Evolutionary conservation across 331 rosid genomes (phyloP).

Genomic region (Quercus lobata): DNA sequence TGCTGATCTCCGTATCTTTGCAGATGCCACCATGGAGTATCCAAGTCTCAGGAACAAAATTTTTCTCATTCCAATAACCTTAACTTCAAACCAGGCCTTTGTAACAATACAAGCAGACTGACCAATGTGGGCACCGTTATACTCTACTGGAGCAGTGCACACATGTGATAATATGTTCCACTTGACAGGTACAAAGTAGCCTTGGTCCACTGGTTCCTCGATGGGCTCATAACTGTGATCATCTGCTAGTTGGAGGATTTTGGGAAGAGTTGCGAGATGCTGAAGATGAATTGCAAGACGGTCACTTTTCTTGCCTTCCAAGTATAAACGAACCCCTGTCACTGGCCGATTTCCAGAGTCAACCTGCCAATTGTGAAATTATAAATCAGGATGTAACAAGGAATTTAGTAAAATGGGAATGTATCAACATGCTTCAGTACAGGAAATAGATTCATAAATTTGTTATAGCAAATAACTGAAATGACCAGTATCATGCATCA

Average conservation of each 20-base stretch:
- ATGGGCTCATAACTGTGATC: constrained; percentile 45
- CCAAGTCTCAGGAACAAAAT: constrained; percentile 83
- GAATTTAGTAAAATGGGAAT: background rate
- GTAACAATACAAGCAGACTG: constrained; percentile 67
- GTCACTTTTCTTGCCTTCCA: constrained; percentile 78
- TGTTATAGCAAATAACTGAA: background rate
- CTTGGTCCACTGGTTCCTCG: constrained; percentile 43
- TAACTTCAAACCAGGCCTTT: constrained; percentile 84
- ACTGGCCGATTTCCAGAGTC: constrained; percentile 72
- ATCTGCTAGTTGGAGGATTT: constrained; percentile 51
- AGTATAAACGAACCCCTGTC: constrained; percentile 71
- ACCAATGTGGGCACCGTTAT: constrained; percentile 46
- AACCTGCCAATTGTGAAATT: constrained; percentile 47
- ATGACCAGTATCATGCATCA: background rate
- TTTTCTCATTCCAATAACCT: constrained; percentile 55
- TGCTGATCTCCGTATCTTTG: constrained; percentile 66
- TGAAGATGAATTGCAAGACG: constrained; percentile 84
- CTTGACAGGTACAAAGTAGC: constrained; percentile 69
- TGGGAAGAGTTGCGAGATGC: constrained; percentile 72
- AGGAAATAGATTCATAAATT: background rate
- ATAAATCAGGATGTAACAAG: constrained; percentile 6
- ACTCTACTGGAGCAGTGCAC: constrained; percentile 70
- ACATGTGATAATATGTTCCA: constrained; percentile 84
- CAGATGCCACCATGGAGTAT: constrained; percentile 64
- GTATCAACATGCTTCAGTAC: background rate